Evolutionary conservation across 768 basidiomycete species (phyloP), one percentile per base, ranked within the genome.

Genomic region (Russula lepida): DNA sequence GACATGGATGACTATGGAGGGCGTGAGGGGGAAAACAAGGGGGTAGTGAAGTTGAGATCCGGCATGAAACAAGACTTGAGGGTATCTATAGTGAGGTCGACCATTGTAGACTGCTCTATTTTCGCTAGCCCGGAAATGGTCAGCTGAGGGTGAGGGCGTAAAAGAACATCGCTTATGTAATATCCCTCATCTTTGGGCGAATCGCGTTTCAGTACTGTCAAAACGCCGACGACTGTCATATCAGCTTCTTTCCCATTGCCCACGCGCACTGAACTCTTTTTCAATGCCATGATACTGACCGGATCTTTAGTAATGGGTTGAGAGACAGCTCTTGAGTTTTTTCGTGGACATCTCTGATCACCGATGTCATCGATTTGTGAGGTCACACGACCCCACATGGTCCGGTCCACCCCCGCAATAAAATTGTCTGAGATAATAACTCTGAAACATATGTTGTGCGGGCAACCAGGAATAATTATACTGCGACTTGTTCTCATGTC

Each of bases 1-100:
- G 60, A 53, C 60, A 62, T 62, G 11, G 27, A 43, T 43, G n/a
- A 11, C 41, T 21, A n/a, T 25, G 54, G 30, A 13, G 27, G 43
- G n/a, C 12, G 30, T 6, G 23, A 28, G n/a, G 2, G 21, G 37
- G 28, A 9, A 54, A 41, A 54, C 1, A 54, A 23, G 7, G 9
- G n/a, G 9, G 50, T 35, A 15, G 33, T n/a, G 23, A 3, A 11
- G 17, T 11, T 9, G 27, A 25, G 41, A 43, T 54, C 54, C 54
- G 35, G 35, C 35, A 41, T 41, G 27, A 27, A 19, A 19, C 28
- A 50, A 6, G 5, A 5, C 13, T 3, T 7, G 33, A 35, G 21
- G 53, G 25, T 23, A 25, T 41, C 41, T 54, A 54, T 39, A 54
- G 53, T 5, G 25, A 41, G 2, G 17, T 54, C 5, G 53, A 41